A percentile compares a stretch with the other conserved stretches of the same genome.
phyloP scores from a whole-genome alignment of 2,329 filamentous ascomycete genomes.

The Curvularia spicifera region DNA sequence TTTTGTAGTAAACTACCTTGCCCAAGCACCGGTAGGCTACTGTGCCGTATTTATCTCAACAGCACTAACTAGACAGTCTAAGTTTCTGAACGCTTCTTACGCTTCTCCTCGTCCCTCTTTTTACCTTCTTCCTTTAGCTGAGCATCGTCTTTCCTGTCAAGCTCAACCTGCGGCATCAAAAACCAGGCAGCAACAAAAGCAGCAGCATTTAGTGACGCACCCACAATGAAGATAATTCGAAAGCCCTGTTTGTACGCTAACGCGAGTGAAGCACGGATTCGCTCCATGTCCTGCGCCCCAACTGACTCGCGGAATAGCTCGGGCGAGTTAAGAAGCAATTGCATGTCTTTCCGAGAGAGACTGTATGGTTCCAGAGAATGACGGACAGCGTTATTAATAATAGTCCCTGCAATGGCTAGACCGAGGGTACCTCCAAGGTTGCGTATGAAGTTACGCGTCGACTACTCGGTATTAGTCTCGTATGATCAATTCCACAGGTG shows the following conservation, averaged over 20 bases:
- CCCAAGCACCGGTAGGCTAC: too few relatives aligned
- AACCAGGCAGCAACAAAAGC: slow-evolving; percentile 27
- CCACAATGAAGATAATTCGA: slow-evolving; percentile 26
- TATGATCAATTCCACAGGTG: background rate
- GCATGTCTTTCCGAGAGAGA: slow-evolving; percentile 19
- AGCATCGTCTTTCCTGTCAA: slow-evolving; percentile 25
- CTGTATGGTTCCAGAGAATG: slow-evolving; percentile 15
- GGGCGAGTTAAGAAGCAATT: slow-evolving; percentile 25
- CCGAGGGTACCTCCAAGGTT: slow-evolving; percentile 65
- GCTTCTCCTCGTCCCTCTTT: slow-evolving; percentile 18
- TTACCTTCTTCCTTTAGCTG: slow-evolving; percentile 29
- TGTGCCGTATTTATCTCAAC: too few relatives aligned
- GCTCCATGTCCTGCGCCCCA: slow-evolving; percentile 16
- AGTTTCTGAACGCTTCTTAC: background rate
- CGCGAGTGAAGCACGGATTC: slow-evolving; percentile 14
- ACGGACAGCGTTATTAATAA: slow-evolving; percentile 40
- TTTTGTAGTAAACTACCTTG: too few relatives aligned
- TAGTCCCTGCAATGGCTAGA: slow-evolving; percentile 56
- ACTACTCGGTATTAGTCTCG: slow-evolving; percentile 26
- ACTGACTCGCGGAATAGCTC: slow-evolving; percentile 14
- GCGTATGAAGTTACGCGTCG: slow-evolving; percentile 68
- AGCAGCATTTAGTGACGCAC: slow-evolving; percentile 23
- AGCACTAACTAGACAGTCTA: background rate
- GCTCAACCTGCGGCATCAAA: slow-evolving; percentile 28
- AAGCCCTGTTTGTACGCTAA: slow-evolving; percentile 27